These are phyloP conservation scores for Tricholoma sp. DNA, from an alignment of 768 basidiomycete genomes.

Conservation along the genomic window DNA sequence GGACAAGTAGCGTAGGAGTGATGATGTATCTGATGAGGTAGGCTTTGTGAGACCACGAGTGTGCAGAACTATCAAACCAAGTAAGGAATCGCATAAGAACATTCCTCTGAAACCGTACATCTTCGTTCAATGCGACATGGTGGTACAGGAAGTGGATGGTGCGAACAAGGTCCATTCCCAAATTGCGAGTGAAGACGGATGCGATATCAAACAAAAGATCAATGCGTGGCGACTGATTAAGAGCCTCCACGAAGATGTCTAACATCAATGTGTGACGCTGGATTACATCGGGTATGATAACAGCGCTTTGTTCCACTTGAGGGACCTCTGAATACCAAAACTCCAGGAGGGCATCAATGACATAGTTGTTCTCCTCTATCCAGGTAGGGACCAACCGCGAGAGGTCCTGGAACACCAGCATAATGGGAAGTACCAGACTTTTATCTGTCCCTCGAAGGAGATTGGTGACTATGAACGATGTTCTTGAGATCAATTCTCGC, in stretches of 20 bases:
- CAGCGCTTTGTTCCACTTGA: constrained; percentile 37
- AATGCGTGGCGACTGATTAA: constrained; percentile 69
- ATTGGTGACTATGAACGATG: constrained; percentile 44
- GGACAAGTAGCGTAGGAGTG: constrained; percentile 79
- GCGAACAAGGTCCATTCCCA: constrained; percentile 76
- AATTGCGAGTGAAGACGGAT: constrained; percentile 70
- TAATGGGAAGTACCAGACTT: constrained; percentile 56
- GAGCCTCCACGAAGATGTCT: constrained; percentile 69
- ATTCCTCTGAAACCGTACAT: constrained; percentile 70
- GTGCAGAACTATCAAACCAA: constrained; percentile 68
- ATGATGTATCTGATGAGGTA: constrained; percentile 77
- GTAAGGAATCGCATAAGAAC: constrained; percentile 79
- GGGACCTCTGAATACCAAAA: constrained; percentile 63
- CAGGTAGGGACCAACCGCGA: constrained; percentile 61
- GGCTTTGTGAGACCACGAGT: constrained; percentile 73
- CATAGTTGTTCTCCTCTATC: constrained; percentile 62
- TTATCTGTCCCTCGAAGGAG: constrained; percentile 48
- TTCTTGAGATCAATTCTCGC: constrained; percentile 60
- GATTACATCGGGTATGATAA: constrained; percentile 42
- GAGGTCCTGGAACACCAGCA: constrained; percentile 77
- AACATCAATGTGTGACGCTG: constrained; percentile 64
- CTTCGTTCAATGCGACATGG: constrained; percentile 73
- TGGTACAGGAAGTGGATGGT: constrained; percentile 82
- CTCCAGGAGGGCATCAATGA: constrained; percentile 65
- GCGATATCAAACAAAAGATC: constrained; percentile 88